These are phyloP conservation scores for Monilinia laxa DNA, from an alignment of 2,329 filamentous ascomycete species.

Conservation along the genomic window DNA sequence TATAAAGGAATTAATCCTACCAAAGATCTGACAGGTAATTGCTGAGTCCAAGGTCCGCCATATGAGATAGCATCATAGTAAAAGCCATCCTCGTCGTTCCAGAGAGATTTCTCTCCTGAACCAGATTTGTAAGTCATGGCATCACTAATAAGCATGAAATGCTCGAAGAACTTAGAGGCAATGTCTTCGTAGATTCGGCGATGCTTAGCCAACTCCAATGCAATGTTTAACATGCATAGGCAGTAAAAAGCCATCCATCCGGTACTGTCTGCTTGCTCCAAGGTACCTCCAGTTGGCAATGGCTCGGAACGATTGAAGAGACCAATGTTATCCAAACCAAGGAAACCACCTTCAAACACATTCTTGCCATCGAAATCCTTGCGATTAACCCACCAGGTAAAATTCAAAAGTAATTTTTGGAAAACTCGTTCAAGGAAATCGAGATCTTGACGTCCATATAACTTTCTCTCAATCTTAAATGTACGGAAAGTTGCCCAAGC, in stretches of 20 bases:
- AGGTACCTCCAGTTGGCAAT: conserved; percentile 84
- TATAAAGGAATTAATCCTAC: conserved; percentile 94
- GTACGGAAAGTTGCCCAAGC: conserved; percentile 94
- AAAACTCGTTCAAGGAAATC: conserved; percentile 96
- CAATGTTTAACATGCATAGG: conserved; percentile 94
- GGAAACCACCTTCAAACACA: conserved; percentile 93
- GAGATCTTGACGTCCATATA: conserved; percentile 91
- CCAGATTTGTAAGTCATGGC: conserved; percentile 85
- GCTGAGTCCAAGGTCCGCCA: conserved; percentile 89
- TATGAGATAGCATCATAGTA: conserved; percentile 98
- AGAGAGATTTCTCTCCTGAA: conserved; percentile 76
- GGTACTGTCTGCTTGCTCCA: conserved; percentile 96
- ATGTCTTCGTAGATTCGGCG: conserved; percentile 94
- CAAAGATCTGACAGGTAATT: conserved; percentile 86
- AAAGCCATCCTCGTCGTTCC: conserved; percentile 96
- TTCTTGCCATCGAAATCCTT: conserved; percentile 96
- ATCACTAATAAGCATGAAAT: conserved; percentile 96
- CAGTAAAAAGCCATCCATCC: conserved; percentile 99
- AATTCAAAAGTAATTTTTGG: conserved; percentile 92
- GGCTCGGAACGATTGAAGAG: conserved; percentile 97
- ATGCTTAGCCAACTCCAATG: conserved; percentile 91
- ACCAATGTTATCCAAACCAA: conserved; percentile 95
- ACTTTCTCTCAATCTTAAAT: conserved; percentile 97
- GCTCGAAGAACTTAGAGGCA: conserved; percentile 97
- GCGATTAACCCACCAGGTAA: conserved; percentile 99